Base-by-base conservation (phyloP, 1,284 basidiomycete species). In the Leccinum insigne region DNA sequence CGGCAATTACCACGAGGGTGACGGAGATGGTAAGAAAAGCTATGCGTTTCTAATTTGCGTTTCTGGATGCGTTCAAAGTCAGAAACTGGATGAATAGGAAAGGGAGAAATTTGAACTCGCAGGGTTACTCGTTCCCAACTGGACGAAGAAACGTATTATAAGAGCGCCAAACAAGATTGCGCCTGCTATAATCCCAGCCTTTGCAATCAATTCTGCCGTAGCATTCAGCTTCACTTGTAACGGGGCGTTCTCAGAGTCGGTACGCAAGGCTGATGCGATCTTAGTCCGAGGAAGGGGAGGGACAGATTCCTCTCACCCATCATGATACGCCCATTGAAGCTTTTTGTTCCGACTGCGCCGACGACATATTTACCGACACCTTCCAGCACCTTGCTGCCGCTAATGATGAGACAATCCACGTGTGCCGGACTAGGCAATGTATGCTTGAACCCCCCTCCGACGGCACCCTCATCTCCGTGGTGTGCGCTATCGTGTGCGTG, bases 311-410 rank as follows among this genome's bases (percentile, higher is more conserved):
- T 60, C 89, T 60, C 73, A 95, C 94, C 91, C 89, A 96, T 96
- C 92, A 97, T 94, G 74, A 97, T 95, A 60, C 95, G 89, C 64
- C 97, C 97, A 77, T 98, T 95, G 82, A 98, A 99, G 71, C 91
- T 94, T 80, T 90, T 93, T 10, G 87, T 87, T 29, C 98, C 97
- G 64, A 99, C 94, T 8, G 95, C 90, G 65, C 96, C 93, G 68
- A 98, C 90, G 62, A 99, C 89, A 75, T 98, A 99, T 70, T 85
- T 86, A 23, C 97, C 98, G 52, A 98, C 92, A 67, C 98, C 98
- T 79, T 99, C 98, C 44, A 96, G 81, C 58, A 99, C 94, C 79
- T 96, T 98, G 73, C 89, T 89, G n/a, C 97, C 97, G 40, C 92
- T 95, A 71, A 99, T 83, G 67, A 99, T 77, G 79, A 98, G 98